Percentiles rank a stretch among this genome's conserved stretches.
Evolutionary conservation across 768 basidiomycete species (phyloP).

Genomic region (Pisolithus orientalis): DNA sequence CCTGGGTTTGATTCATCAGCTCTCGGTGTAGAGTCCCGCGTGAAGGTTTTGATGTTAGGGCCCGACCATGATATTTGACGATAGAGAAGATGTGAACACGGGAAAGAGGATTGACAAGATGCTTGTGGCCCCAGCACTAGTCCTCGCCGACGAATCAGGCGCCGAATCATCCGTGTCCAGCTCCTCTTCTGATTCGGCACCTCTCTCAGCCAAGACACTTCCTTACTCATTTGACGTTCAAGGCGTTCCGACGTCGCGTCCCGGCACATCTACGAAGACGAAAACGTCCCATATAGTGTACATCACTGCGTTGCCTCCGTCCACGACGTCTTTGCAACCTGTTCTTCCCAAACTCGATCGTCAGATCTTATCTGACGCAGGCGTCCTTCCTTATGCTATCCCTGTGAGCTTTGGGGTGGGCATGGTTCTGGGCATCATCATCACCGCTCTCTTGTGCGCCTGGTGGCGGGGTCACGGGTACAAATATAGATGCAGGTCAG

Average conservation of each 20-base stretch:
- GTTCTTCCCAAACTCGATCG: constrained; percentile 13
- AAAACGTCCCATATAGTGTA: constrained; percentile 18
- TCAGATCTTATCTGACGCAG: constrained; percentile 16
- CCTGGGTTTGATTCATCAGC: constrained; percentile 57
- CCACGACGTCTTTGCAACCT: constrained; percentile 8
- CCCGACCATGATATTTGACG: constrained; percentile 30
- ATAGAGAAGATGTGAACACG: too few relatives aligned
- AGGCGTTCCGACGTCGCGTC: neutral
- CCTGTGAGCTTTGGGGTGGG: too few relatives aligned
- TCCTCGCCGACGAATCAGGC: neutral
- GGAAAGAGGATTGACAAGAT: neutral
- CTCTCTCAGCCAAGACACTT: neutral
- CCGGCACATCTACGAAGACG: neutral
- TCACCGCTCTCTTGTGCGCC: too few relatives aligned
- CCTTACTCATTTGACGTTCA: constrained; percentile 2
- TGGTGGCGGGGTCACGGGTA: too few relatives aligned
- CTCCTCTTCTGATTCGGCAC: neutral
- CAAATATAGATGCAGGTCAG: too few relatives aligned
- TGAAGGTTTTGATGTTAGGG: constrained; percentile 32
- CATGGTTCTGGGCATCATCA: too few relatives aligned
- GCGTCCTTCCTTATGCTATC: too few relatives aligned
- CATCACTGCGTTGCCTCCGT: constrained; percentile 29
- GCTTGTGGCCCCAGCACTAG: neutral
- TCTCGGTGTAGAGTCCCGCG: constrained; percentile 53
- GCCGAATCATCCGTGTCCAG: neutral